phyloP scores from a whole-genome alignment of 495 filamentous ascomycete species.

The Margaritispora aquatica region DNA sequence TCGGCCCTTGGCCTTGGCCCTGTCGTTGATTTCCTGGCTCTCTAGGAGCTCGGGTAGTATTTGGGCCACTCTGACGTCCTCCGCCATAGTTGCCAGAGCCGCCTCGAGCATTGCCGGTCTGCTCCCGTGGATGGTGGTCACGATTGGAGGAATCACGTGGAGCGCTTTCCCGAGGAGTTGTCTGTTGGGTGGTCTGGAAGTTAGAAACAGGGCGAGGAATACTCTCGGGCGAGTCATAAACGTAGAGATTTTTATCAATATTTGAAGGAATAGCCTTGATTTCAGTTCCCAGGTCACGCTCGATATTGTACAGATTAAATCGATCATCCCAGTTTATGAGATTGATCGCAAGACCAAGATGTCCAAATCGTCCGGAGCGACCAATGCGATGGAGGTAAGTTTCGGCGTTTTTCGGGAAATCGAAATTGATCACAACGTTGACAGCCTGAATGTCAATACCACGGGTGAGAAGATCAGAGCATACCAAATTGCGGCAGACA shows the following conservation, averaged over 20 bases:
- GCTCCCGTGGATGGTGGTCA: slow-evolving; percentile 23
- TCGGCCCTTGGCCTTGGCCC: slow-evolving; percentile 20
- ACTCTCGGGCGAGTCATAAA: slow-evolving; percentile 91
- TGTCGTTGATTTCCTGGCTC: slow-evolving; percentile 28
- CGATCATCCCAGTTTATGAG: slow-evolving; percentile 99
- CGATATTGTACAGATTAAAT: slow-evolving; percentile 98
- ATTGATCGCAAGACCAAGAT: slow-evolving; percentile 96
- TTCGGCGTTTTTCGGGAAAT: slow-evolving; percentile 99
- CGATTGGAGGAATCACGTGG: slow-evolving; percentile 24
- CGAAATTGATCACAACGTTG: slow-evolving; percentile 99
- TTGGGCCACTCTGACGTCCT: slow-evolving; percentile 21
- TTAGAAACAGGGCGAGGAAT: slow-evolving; percentile 73
- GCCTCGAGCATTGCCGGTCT: slow-evolving; percentile 12
- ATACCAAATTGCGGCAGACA: slow-evolving; percentile 95
- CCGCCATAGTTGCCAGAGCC: slow-evolving; percentile 11
- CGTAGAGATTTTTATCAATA: slow-evolving; percentile 97
- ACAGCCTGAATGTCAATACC: slow-evolving; percentile 99
- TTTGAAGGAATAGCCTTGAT: slow-evolving; percentile 89
- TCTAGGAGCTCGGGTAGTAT: slow-evolving; percentile 29
- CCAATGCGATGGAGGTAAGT: slow-evolving; percentile 99
- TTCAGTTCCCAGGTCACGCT: slow-evolving; percentile 94
- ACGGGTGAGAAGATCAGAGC: slow-evolving; percentile 93
- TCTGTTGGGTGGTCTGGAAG: slow-evolving; percentile 27
- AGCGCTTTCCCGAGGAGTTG: slow-evolving; percentile 17
- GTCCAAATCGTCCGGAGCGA: slow-evolving; percentile 93